phyloP scores from a whole-genome alignment of 1,139 yeast genomes.

The Taphrina confusa region DNA sequence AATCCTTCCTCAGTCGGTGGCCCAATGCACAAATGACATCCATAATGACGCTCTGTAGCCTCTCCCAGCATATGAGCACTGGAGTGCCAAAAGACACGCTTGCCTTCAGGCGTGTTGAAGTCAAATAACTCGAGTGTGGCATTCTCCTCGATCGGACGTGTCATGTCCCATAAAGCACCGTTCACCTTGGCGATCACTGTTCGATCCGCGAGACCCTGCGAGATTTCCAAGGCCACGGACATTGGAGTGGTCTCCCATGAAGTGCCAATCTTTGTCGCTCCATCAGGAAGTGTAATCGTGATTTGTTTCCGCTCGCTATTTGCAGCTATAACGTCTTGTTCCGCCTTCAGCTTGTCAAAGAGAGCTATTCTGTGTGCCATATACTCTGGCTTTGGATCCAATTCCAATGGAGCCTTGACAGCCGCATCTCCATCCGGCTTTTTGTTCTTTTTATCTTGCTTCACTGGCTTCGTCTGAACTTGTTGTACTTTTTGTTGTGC shows the following conservation, averaged over 20 bases:
- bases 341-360: constrained; percentile 77
- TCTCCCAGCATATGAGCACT: constrained; percentile 98
- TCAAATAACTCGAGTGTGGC: constrained; percentile 70
- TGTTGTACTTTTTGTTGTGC: constrained; percentile 12
- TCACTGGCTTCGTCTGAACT: constrained; percentile 6
- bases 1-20: constrained; percentile 99
- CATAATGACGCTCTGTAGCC: constrained; percentile 94
- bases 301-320: constrained; percentile 59
- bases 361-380: constrained; percentile 74
- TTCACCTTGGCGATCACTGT: constrained; percentile 89
- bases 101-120: constrained; percentile 79
- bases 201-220: constrained; percentile 84
- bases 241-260: constrained; percentile 90
- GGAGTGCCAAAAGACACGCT: constrained; percentile 97
- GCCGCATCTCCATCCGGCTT: constrained; percentile 9
- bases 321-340: constrained; percentile 66
- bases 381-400: constrained; percentile 73
- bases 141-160: constrained; percentile 84
- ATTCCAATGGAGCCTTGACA: constrained; percentile 28
- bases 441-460: constrained; percentile 34
- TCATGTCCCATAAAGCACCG: constrained; percentile 92
- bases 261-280: constrained; percentile 71
- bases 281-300: constrained; percentile 82
- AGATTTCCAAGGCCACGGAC: constrained; percentile 79
- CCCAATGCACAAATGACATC: constrained; percentile 88